These are phyloP conservation scores for Starmerella asiatica DNA, from an alignment of 805 yeast genomes.

Conservation along the genomic window DNA sequence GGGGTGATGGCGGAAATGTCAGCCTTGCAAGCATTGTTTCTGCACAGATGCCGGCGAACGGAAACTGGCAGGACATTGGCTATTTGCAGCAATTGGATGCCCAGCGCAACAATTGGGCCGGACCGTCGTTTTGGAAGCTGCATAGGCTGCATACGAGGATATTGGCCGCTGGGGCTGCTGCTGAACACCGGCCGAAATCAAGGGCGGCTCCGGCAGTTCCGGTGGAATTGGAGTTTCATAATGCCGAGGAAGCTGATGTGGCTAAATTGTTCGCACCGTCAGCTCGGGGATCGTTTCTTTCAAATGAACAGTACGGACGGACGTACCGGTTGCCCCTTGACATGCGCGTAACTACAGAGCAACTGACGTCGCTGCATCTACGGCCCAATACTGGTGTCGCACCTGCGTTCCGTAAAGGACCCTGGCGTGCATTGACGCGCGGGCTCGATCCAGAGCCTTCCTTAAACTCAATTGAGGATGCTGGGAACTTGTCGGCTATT, in stretches of 20 bases:
- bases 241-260: conserved; percentile 2
- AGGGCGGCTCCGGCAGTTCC: conserved; percentile 20
- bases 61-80: conserved; percentile 16
- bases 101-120: conserved; percentile 68
- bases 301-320: conserved; percentile 28
- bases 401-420: conserved; percentile 10
- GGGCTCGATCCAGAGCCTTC: neutral
- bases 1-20: neutral
- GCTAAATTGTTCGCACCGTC: conserved; percentile 13
- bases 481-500: neutral
- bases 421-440: conserved; percentile 3
- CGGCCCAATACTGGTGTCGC: conserved; percentile 38
- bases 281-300: conserved; percentile 24
- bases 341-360: conserved; percentile 52
- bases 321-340: conserved; percentile 56
- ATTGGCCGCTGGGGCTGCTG: too few species aligned
- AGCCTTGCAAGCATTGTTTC: conserved; percentile 9
- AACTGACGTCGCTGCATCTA: conserved; percentile 51
- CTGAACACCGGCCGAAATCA: neutral
- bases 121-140: conserved; percentile 88
- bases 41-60: conserved; percentile 11
- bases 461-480: neutral
- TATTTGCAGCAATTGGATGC: conserved; percentile 29
- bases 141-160: conserved; percentile 36
- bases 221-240: conserved; percentile 33